These are phyloP conservation scores for Breviolum minutum DNA, from an alignment of 73 alveolate species.

Conservation along the genomic window DNA sequence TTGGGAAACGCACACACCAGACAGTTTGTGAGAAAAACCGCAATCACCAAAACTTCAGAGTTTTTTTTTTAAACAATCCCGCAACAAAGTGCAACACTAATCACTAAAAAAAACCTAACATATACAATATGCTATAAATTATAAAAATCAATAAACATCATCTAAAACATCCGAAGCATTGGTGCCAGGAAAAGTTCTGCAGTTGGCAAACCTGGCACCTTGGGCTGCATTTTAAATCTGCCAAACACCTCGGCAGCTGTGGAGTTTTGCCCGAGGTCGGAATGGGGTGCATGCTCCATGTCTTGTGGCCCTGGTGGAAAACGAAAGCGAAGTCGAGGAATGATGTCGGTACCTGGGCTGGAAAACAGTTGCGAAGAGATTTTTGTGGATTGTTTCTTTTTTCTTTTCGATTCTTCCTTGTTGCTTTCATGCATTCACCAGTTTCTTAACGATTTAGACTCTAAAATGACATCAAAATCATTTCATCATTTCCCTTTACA, in stretches of 20 bases:
- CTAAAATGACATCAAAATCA: no score
- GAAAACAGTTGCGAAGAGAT: not conserved
- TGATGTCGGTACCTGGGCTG: slow-evolving; percentile 17
- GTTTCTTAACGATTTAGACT: not conserved
- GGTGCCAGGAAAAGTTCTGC: slow-evolving; percentile 48
- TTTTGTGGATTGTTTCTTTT: no score
- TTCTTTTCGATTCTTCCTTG: no score
- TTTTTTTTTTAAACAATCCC: no score
- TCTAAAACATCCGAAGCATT: not conserved
- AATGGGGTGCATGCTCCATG: slow-evolving; percentile 79
- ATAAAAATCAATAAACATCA: no score
- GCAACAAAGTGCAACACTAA: no score
- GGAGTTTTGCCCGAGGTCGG: not conserved
- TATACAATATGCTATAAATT: no score
- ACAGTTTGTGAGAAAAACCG: not conserved
- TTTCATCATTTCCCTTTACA: not conserved
- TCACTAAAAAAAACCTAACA: no score
- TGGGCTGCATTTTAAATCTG: not conserved
- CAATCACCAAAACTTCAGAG: no score
- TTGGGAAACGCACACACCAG: not conserved
- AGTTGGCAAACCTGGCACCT: slow-evolving; percentile 66
- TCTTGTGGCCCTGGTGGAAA: slow-evolving; percentile 81
- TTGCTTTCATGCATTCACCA: not conserved
- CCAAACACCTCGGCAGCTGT: not conserved
- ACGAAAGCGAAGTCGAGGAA: slow-evolving; percentile 13